Evolutionary conservation across 2,329 filamentous ascomycete genomes (phyloP), one percentile per base, ranked within the genome.

Genomic region (Raffaelea ambrosiae): DNA sequence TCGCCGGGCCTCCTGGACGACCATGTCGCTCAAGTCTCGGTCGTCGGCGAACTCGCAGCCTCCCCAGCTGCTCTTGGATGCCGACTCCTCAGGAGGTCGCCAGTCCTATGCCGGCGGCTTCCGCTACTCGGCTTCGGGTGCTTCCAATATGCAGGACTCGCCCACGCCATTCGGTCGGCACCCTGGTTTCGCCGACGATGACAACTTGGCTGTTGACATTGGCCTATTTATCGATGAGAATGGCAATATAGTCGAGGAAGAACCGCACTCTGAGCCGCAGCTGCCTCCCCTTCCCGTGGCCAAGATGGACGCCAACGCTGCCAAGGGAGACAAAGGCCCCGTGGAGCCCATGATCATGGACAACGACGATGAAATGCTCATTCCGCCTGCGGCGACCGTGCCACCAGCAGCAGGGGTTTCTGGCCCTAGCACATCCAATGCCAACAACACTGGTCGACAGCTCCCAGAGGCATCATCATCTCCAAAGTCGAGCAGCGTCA

Each of bases 161-260:
- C 49, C 54, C 40, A 52, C 48, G 16, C 46, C 54, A 21, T 38
- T 57, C 31, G 36, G 53, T 45, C 43, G 54, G 22, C 0, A 61
- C 61, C 22, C 51, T 65, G 5, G 29, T 55, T 64, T 79, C 16
- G 67, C 69, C 2, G 55, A 67, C 2, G 76, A 75, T 4, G 61
- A 68, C 19, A 56, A 55, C 3, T 61, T 79, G 22, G 64, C 65
- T 9, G 51, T 56, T 2, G 51, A 70, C 20, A 60, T 68, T 13
- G 67, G 66, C 3, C 58, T 66, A 18, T 45, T 52, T 38, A 51
- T 56, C 18, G 54, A 61, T 20, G 54, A 58, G 13, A 53, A 55
- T 16, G 53, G 52, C 48, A 20, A 55, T 40, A 40, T 53, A 40
- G 18, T 54, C 21, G 53, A 55, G 56, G 48, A 51, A 22, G 54